These are phyloP conservation scores for Garcia nutans DNA, from an alignment of 345 rosid genomes.

Conservation along the genomic window DNA sequence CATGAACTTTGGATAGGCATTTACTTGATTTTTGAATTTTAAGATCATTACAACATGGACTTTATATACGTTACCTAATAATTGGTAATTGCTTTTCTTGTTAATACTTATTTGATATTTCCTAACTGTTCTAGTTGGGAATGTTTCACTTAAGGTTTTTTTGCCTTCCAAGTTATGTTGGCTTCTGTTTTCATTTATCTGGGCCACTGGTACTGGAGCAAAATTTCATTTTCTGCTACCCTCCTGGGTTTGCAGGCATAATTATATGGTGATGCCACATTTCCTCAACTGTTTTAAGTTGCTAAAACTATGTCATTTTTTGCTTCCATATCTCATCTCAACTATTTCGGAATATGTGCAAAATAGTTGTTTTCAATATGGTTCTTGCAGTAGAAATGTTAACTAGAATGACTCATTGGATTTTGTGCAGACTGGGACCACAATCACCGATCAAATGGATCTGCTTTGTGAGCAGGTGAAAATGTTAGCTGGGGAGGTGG, in stretches of 20 bases:
- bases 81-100: no score
- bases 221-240: not conserved
- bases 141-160: not conserved
- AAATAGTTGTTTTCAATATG: not conserved
- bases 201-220: not conserved
- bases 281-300: not conserved
- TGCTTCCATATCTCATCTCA: not conserved
- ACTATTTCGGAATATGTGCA: not conserved
- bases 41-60: no score
- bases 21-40: not conserved
- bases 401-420: constrained; percentile 19
- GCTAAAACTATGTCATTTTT: not conserved
- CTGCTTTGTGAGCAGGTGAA: constrained; percentile 74
- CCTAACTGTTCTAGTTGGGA: not conserved
- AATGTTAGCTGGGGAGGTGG: constrained; percentile 73
- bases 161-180: not conserved
- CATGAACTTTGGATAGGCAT: not conserved
- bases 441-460: constrained; percentile 70
- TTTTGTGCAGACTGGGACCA: constrained; percentile 47
- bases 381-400: constrained; percentile 12
- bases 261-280: not conserved
- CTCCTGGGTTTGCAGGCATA: not conserved
- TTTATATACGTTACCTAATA: not conserved
- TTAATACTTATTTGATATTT: no score
- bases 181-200: not conserved